These are phyloP conservation scores for Sporothrix euskadiensis DNA, from an alignment of 2,329 filamentous ascomycete genomes.

Conservation along the genomic window DNA sequence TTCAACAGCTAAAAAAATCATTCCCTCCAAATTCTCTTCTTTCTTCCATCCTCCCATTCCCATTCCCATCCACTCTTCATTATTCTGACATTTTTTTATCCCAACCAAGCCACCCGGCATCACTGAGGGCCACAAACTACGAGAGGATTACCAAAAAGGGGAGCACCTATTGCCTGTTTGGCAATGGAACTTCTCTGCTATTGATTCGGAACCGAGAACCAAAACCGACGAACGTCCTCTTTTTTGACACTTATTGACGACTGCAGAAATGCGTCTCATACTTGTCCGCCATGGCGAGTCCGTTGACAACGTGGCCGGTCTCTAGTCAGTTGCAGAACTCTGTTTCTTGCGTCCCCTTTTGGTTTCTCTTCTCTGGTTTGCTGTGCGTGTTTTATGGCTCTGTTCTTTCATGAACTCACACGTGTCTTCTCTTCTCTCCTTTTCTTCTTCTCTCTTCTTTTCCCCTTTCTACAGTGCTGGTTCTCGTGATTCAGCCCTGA, in stretches of 20 bases:
- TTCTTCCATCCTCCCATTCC: neutral
- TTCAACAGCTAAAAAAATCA: constrained; percentile 20
- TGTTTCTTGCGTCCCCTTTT: constrained; percentile 35
- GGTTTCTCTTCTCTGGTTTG: constrained; percentile 23
- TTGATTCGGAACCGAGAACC: constrained; percentile 2
- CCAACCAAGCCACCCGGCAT: neutral
- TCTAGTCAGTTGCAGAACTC: constrained; percentile 56
- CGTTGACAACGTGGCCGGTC: constrained; percentile 79
- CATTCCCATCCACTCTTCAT: neutral
- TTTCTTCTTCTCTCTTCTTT: constrained; percentile 36
- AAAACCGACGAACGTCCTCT: neutral
- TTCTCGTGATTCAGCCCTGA: constrained; percentile 75
- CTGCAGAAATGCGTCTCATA: constrained; percentile 60
- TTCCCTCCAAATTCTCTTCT: neutral
- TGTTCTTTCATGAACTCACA: constrained; percentile 15
- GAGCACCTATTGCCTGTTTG: neutral
- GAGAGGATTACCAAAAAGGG: neutral
- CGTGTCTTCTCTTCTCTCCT: neutral
- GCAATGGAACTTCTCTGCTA: constrained; percentile 3
- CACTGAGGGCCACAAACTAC: neutral
- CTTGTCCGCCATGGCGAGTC: constrained; percentile 88
- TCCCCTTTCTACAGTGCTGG: constrained; percentile 61
- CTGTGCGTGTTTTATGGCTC: constrained; percentile 9
- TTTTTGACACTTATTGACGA: neutral
- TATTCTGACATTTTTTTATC: neutral